Evolutionary conservation across 2,329 filamentous ascomycete species (phyloP).

Genomic region (Aspergillus transmontanensis): DNA sequence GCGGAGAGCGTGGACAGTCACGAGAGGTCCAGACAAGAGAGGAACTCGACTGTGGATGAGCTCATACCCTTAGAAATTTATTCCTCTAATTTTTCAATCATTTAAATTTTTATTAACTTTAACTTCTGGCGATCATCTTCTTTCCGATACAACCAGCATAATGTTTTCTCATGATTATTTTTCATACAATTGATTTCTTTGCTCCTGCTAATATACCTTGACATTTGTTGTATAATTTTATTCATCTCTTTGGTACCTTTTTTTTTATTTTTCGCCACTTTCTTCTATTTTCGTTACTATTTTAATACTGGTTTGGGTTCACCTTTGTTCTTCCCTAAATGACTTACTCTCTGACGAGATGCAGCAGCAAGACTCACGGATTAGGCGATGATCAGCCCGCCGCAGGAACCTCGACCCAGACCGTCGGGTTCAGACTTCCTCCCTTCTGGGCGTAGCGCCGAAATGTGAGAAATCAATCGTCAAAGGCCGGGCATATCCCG

Average conservation of each 20-base stretch:
- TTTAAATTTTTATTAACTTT: neutral
- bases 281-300: neutral
- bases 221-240: neutral
- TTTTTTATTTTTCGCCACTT: neutral
- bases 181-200: neutral
- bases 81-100: neutral
- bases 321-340: neutral
- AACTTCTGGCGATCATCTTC: neutral
- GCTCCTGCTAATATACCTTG: neutral
- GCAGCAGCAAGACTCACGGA: slow-evolving; percentile 11
- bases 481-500: neutral
- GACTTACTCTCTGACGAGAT: neutral
- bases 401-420: slow-evolving; percentile 34
- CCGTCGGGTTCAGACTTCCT: slow-evolving; percentile 26
- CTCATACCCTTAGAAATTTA: slow-evolving; percentile 1
- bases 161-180: neutral
- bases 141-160: neutral
- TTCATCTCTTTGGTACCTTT: neutral
- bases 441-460: neutral
- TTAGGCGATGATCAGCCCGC: slow-evolving; percentile 27
- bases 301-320: neutral
- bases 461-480: neutral
- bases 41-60: neutral
- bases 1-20: slow-evolving; percentile 3
- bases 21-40: slow-evolving; percentile 1